Percentiles rank a stretch among this genome's conserved stretches.
phyloP scores from a whole-genome alignment of 2,329 filamentous ascomycete genomes.

The Trichophyton mentagrophytes region DNA sequence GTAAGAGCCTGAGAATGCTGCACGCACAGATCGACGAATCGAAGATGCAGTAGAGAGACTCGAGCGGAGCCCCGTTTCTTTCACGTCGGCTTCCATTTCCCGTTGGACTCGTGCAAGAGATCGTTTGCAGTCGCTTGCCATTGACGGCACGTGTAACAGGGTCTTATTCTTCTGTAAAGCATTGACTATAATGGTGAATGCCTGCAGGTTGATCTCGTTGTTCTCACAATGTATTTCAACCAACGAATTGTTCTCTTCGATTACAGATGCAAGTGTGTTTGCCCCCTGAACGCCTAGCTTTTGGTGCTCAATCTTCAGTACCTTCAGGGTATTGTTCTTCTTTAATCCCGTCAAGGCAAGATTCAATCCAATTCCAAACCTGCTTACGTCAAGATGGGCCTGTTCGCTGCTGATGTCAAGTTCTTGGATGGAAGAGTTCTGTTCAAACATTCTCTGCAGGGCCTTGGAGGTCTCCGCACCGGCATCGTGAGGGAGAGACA shows the following conservation, averaged over 20 bases:
- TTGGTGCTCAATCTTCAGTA: slow-evolving; percentile 54
- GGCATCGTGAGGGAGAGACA: slow-evolving; percentile 56
- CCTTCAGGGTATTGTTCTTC: slow-evolving; percentile 48
- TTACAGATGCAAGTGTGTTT: slow-evolving; percentile 54
- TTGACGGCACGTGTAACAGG: slow-evolving; percentile 48
- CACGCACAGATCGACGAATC: slow-evolving; percentile 33
- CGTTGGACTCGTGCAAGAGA: slow-evolving; percentile 48
- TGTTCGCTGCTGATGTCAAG: slow-evolving; percentile 60
- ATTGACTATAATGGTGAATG: slow-evolving; percentile 56
- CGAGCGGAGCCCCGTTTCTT: slow-evolving; percentile 21
- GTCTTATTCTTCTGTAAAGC: slow-evolving; percentile 53
- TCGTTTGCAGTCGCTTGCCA: slow-evolving; percentile 49
- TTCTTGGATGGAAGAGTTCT: slow-evolving; percentile 53
- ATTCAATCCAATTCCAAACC: slow-evolving; percentile 56
- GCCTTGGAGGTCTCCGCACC: slow-evolving; percentile 53
- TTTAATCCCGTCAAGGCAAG: slow-evolving; percentile 52
- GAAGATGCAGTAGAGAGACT: slow-evolving; percentile 25
- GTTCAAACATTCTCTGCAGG: slow-evolving; percentile 50
- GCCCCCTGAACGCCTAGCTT: slow-evolving; percentile 57
- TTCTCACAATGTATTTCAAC: slow-evolving; percentile 57
- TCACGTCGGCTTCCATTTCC: slow-evolving; percentile 41
- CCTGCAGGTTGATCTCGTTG: slow-evolving; percentile 59
- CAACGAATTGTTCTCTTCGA: slow-evolving; percentile 51
- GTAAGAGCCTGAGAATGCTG: slow-evolving; percentile 25
- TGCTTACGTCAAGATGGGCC: slow-evolving; percentile 56